Conservation (phyloP, 257 asterid species). For the Sherardia arvensis region DNA sequence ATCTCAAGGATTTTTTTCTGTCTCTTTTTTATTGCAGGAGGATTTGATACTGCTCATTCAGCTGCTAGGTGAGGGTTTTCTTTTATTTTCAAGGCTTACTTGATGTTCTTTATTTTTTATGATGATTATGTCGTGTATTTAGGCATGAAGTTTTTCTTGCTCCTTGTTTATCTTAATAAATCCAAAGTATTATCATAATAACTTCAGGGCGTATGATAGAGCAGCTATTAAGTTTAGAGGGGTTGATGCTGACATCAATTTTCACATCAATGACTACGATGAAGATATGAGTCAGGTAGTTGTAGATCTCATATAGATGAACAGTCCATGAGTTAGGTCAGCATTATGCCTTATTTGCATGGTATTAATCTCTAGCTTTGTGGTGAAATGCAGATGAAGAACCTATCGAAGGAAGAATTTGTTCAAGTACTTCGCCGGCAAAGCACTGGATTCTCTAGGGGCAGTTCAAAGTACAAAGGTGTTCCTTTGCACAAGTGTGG, state of each 20-base stretch:
- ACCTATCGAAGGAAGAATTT: constrained; percentile 64
- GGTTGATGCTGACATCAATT: constrained; percentile 78
- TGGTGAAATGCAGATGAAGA: constrained; percentile 38
- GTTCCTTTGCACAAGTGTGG: constrained; percentile 61
- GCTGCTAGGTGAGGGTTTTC: constrained; percentile 63
- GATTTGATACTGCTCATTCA: constrained; percentile 92
- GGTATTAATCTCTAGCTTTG: constrained; percentile 2
- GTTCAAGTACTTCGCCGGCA: constrained; percentile 68
- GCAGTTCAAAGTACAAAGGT: constrained; percentile 66
- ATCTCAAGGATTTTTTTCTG: not conserved
- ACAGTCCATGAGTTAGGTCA: not conserved
- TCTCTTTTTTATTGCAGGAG: constrained; percentile 47
- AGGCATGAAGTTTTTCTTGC: not conserved
- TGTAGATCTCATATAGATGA: not conserved
- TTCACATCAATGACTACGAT: constrained; percentile 51
- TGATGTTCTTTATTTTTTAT: not conserved
- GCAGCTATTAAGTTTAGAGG: constrained; percentile 91
- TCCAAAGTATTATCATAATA: not conserved
- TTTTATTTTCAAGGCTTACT: not conserved
- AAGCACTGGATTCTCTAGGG: constrained; percentile 68
- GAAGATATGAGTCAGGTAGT: constrained; percentile 70
- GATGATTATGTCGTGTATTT: not conserved
- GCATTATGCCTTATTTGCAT: not conserved
- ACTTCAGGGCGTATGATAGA: constrained; percentile 67
- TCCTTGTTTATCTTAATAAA: not conserved